Conservation (phyloP, 306 rosid species). For the Glycyrrhiza uralensis region DNA sequence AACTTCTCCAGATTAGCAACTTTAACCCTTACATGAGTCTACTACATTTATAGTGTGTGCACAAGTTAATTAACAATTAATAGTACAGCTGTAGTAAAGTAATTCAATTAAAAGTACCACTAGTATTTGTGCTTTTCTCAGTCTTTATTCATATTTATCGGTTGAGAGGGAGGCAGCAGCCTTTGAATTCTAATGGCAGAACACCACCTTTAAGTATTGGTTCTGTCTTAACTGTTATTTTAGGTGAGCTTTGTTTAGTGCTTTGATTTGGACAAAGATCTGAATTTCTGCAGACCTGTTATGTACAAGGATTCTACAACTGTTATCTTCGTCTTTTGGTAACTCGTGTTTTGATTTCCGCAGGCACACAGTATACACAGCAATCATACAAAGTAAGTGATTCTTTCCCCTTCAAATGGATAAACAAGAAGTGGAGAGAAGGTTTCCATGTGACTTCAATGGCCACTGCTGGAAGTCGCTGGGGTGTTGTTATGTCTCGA, state of each 20-base stretch:
- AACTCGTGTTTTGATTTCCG: slow-evolving; percentile 6
- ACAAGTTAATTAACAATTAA: no score
- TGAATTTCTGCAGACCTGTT: not conserved
- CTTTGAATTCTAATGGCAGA: not conserved
- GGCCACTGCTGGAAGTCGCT: slow-evolving; percentile 97
- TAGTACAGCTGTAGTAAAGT: no score
- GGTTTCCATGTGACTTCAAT: slow-evolving; percentile 97
- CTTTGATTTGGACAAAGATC: not conserved
- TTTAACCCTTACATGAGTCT: not conserved
- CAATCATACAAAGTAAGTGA: slow-evolving; percentile 98
- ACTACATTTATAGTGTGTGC: not conserved
- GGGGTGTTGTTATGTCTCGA: slow-evolving; percentile 99
- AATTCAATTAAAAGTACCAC: no score
- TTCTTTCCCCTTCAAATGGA: slow-evolving; percentile 98
- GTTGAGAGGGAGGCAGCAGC: not conserved
- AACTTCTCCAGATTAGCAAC: not conserved
- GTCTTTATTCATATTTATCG: not conserved
- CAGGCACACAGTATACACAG: slow-evolving; percentile 94
- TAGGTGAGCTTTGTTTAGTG: not conserved
- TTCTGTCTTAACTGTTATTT: not conserved
- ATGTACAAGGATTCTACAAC: not conserved
- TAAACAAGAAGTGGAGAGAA: slow-evolving; percentile 97
- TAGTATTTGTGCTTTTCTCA: no score
- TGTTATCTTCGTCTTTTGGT: not conserved
- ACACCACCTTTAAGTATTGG: not conserved